These are phyloP conservation scores for Paramecium sexaurelia DNA, from an alignment of 73 alveolate species.

Conservation along the genomic window DNA sequence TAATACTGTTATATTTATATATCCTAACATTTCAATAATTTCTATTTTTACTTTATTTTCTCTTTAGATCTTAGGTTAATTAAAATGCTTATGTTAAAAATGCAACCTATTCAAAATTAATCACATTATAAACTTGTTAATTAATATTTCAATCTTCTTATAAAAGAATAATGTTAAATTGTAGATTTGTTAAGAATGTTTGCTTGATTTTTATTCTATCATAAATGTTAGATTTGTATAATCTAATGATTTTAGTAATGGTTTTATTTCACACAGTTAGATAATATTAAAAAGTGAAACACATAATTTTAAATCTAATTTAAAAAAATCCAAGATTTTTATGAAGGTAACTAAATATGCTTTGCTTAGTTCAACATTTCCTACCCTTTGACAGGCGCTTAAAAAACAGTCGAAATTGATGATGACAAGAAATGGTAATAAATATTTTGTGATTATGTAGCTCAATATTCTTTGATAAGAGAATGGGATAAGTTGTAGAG, in stretches of 20 bases:
- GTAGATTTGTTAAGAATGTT: neutral
- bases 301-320: conserved; percentile 43
- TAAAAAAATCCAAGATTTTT: conserved; percentile 31
- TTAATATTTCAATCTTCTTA: neutral
- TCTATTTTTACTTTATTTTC: no score
- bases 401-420: conserved; percentile 91
- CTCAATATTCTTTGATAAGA: conserved; percentile 80
- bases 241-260: neutral
- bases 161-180: neutral
- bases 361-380: conserved; percentile 86
- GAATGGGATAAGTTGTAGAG: conserved; percentile 92
- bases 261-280: neutral
- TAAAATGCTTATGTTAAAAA: no score
- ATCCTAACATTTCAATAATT: no score
- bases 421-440: conserved; percentile 87
- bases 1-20: no score
- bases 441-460: conserved; percentile 38
- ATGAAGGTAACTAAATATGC: conserved; percentile 49
- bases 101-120: no score
- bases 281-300: neutral
- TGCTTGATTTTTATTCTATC: neutral
- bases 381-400: conserved; percentile 90
- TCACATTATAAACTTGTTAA: no score
- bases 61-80: no score
- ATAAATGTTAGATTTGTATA: neutral